Evolutionary conservation across 768 basidiomycete species (phyloP).

Genomic region (Russula sp.): DNA sequence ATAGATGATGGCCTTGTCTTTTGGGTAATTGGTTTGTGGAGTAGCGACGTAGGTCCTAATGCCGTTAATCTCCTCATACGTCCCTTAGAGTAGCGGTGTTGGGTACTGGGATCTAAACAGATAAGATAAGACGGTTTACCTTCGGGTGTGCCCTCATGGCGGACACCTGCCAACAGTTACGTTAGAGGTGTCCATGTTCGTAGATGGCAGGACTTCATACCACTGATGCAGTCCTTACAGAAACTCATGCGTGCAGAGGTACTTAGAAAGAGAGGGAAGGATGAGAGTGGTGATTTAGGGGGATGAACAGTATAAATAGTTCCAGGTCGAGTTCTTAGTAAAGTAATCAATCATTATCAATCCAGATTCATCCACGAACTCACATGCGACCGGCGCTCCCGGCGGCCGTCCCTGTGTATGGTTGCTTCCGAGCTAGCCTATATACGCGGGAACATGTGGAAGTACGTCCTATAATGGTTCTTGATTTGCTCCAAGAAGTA

Average conservation of each 20-base stretch:
- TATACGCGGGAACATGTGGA: no score
- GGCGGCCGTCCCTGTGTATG: no score
- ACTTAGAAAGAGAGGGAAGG: background rate
- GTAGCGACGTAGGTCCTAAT: slow-evolving; percentile 39
- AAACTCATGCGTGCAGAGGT: slow-evolving; percentile 38
- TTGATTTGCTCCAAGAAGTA: background rate
- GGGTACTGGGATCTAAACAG: background rate
- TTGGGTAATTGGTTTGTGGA: slow-evolving; percentile 35
- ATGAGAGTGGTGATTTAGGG: background rate
- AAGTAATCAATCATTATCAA: background rate
- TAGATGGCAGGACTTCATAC: slow-evolving; percentile 29
- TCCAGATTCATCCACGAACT: background rate
- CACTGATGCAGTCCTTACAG: slow-evolving; percentile 51
- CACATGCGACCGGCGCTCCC: no score
- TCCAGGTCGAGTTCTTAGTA: no score
- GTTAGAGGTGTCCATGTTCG: background rate
- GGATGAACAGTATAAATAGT: slow-evolving; percentile 4
- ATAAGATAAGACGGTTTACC: slow-evolving; percentile 26
- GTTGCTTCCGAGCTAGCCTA: no score
- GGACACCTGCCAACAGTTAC: slow-evolving; percentile 27
- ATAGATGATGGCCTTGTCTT: slow-evolving; percentile 39
- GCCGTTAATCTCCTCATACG: slow-evolving; percentile 33
- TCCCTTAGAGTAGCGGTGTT: slow-evolving; percentile 27
- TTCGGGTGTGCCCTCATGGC: slow-evolving; percentile 34
- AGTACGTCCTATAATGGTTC: background rate